Base-by-base conservation (phyloP, 208 protist species). In the Trypanosoma melophagium region DNA sequence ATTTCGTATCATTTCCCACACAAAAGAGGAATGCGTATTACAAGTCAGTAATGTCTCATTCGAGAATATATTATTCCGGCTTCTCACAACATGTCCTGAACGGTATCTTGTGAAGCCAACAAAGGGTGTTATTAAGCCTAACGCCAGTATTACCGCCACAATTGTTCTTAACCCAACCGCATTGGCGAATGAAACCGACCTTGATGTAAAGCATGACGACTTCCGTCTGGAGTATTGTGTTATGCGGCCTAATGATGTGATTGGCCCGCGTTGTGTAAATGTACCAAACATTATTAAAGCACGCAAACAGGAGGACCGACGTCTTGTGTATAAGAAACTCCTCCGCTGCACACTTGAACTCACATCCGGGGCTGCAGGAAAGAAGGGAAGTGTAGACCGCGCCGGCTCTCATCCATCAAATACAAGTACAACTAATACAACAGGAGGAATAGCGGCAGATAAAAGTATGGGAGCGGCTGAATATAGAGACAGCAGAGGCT, bases 21-120 rank as follows among this genome's bases (percentile, higher is more conserved):
- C 71, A 25, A 86, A 89, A 42, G 84, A 90, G 28, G 77, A 87
- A 55, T 86, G 76, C 75, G 86, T 84, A 10, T 68, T 95, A 38
- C 78, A 86, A 57, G 63, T 95, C 12, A 91, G 81, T 19, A 95
- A 95, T 44, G 80, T 95, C 44, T 80, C 84, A 19, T 90, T 84
- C 35, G 83, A 90, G 44, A 69, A 81, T 0, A 66, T 95, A 44
- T 68, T 95, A 58, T 95, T 86, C 58, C 86, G 84, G 47, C 62
- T 92, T 7, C 73, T 86, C 56, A 93, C 86, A 12, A 92, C 84
- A 28, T 75, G 69, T 13, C 89, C 84, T 22, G 53, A 85, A 47
- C 83, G 79, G 21, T 95, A 91, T 69, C 66, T 87, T 24, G 82
- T 95, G 59, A 86, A 82, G 51, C 84, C 89, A 64, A 83, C 79